Percentiles rank a stretch among this genome's conserved stretches.
Conservation (phyloP, 768 basidiomycete genomes). For the Pleurotus pulmonarius region DNA sequence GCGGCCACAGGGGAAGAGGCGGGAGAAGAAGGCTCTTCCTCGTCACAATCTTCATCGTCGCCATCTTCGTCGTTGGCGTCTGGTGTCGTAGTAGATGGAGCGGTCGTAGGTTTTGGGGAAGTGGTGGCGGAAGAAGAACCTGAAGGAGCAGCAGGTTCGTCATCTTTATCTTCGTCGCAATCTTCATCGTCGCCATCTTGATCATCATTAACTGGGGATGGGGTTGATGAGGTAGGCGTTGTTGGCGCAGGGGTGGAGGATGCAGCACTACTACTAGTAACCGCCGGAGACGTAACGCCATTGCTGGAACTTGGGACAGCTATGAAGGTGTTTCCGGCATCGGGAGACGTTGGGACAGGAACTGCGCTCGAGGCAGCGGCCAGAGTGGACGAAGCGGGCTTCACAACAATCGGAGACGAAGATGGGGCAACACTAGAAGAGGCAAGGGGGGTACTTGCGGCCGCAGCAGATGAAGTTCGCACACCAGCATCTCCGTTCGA, state of each 20-base stretch:
- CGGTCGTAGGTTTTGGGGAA: not conserved
- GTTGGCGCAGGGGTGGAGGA: not conserved
- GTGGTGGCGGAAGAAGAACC: not conserved
- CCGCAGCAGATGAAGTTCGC: constrained; percentile 1
- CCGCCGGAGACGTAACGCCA: not conserved
- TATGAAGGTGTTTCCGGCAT: not conserved
- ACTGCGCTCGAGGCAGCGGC: not conserved
- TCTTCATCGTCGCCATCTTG: too few species aligned
- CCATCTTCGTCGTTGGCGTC: not conserved
- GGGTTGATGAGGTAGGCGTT: not conserved
- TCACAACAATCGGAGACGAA: not conserved
- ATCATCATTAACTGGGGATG: not conserved
- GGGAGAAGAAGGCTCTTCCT: not conserved
- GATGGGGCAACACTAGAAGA: not conserved
- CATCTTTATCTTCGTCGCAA: too few species aligned
- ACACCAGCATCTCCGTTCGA: constrained; percentile 3
- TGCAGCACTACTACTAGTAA: not conserved
- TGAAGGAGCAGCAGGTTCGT: constrained; percentile 4
- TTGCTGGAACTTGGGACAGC: not conserved
- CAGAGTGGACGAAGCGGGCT: not conserved
- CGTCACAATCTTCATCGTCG: too few species aligned
- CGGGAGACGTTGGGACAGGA: not conserved
- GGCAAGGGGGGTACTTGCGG: not conserved
- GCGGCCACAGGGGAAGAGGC: not conserved
- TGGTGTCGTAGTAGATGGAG: not conserved